Base-by-base conservation (phyloP, 192 early-diverging fungal species). In the Podila verticillata region DNA sequence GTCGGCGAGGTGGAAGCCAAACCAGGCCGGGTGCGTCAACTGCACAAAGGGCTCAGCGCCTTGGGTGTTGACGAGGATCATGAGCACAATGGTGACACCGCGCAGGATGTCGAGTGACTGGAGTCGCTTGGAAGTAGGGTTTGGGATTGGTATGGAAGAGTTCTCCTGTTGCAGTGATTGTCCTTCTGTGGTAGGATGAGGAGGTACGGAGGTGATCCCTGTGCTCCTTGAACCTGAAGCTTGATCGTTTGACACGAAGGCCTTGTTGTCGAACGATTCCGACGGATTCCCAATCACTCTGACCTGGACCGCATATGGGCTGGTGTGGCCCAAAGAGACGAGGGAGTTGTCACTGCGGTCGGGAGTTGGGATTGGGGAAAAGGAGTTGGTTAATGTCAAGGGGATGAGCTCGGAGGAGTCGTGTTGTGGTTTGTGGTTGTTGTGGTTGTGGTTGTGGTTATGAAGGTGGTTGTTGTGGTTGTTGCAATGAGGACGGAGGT, bases 51-150 rank as follows among this genome's bases (percentile, higher is more conserved):
- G 80, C 24, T 66, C 65, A 7, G 61, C 74, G 29, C 83, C 81
- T 48, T 89, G 86, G 24, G 82, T 86, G 47, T 89, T 89, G 36
- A 86, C 86, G 5, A 89, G 56, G 44, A 89, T 71, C 88, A 89
- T 89, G 44, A 73, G 63, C 0, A 87, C 48, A 34, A 89, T 79
- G 35, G 73, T 80, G 51, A 87, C 30, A 19, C 88, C 88, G 2
- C 88, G 73, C 20, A 86, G 48, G 19, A 82, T 66, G 62, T 89
- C 88, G 30, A 89, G 67, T 5, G 83, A 81, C 31, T 63, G 63
- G 0, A 88, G 65, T 9, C 87, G 72, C n/a, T 69, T 48, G 2
- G 5, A 22, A 32, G 32, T 51, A n/a, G 56, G 10, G n/a, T 26
- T 26, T 22, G 26, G 6, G 10, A 12, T 1, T 51, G 57, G n/a